These are phyloP conservation scores for Gliomastix tumulicola DNA, from an alignment of 2,329 filamentous ascomycete species.

Conservation along the genomic window DNA sequence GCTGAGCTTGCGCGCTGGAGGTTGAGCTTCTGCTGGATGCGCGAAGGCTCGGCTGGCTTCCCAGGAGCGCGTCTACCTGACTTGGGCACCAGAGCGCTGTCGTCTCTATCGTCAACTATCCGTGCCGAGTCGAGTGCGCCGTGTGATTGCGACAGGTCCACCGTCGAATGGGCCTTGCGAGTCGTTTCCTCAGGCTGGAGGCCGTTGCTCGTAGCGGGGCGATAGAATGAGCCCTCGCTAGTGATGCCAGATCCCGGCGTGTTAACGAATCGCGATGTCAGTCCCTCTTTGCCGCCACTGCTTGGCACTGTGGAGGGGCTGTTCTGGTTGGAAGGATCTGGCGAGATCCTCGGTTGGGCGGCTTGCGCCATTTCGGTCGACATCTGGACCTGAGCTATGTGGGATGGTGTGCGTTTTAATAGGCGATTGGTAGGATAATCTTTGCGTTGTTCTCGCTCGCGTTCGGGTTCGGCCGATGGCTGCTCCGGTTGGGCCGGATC, in stretches of 20 bases:
- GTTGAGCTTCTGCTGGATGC: constrained; percentile 71
- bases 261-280: constrained; percentile 56
- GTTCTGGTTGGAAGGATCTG: constrained; percentile 18
- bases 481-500: constrained; percentile 8
- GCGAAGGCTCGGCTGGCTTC: constrained; percentile 48
- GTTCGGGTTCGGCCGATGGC: constrained; percentile 26
- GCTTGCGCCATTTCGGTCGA: constrained; percentile 44
- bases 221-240: constrained; percentile 46
- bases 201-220: constrained; percentile 20
- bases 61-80: constrained; percentile 29
- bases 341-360: constrained; percentile 23
- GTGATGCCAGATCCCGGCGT: constrained; percentile 40
- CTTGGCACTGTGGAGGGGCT: no score
- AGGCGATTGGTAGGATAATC: constrained; percentile 62
- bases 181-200: constrained; percentile 22
- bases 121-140: constrained; percentile 14
- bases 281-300: constrained; percentile 37
- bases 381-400: constrained; percentile 58
- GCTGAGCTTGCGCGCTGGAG: constrained; percentile 66
- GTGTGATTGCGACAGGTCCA: constrained; percentile 19
- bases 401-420: constrained; percentile 56
- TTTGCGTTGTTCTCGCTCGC: constrained; percentile 44
- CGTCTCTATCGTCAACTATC: constrained; percentile 20
- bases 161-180: constrained; percentile 34
- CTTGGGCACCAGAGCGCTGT: constrained; percentile 40